phyloP scores from a whole-genome alignment of 228 moss, liverwort and hornwort genomes.

The Sphagnum fallax region DNA sequence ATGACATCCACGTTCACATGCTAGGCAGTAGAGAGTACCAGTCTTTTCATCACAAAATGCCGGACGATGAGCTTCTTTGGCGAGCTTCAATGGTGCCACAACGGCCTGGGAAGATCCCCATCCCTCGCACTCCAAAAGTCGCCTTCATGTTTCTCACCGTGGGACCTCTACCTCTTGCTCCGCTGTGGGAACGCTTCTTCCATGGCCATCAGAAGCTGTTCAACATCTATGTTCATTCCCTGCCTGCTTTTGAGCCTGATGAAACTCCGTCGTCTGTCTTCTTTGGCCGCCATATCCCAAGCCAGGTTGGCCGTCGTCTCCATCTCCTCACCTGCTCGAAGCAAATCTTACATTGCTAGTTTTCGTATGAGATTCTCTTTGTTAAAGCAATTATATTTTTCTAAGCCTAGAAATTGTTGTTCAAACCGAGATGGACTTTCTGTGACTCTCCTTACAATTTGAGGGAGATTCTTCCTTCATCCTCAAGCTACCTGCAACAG shows the following conservation, averaged over 20 bases:
- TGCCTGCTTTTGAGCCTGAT: constrained; percentile 55
- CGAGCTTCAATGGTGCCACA: constrained; percentile 42
- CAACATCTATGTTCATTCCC: constrained; percentile 73
- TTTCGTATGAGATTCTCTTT: neutral
- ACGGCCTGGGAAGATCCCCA: constrained; percentile 22
- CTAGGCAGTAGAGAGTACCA: constrained; percentile 5
- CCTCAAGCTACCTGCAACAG: no score
- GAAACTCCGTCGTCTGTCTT: constrained; percentile 56
- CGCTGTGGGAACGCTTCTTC: constrained; percentile 84
- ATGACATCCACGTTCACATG: neutral
- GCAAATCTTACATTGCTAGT: neutral
- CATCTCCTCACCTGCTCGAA: neutral
- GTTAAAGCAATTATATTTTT: no score
- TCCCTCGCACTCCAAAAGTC: constrained; percentile 37
- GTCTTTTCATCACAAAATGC: constrained; percentile 5
- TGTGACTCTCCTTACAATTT: no score
- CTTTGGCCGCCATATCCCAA: constrained; percentile 72
- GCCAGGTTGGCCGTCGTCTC: constrained; percentile 46
- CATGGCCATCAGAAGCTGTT: constrained; percentile 41
- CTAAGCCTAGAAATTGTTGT: no score
- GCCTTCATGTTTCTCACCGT: constrained; percentile 88
- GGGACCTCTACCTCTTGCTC: constrained; percentile 66
- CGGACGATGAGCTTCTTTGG: constrained; percentile 43
- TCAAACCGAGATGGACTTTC: no score
- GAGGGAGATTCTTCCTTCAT: no score